These are phyloP conservation scores for Delphinella strobiligena DNA, from an alignment of 2,329 filamentous ascomycete genomes.

Conservation along the genomic window DNA sequence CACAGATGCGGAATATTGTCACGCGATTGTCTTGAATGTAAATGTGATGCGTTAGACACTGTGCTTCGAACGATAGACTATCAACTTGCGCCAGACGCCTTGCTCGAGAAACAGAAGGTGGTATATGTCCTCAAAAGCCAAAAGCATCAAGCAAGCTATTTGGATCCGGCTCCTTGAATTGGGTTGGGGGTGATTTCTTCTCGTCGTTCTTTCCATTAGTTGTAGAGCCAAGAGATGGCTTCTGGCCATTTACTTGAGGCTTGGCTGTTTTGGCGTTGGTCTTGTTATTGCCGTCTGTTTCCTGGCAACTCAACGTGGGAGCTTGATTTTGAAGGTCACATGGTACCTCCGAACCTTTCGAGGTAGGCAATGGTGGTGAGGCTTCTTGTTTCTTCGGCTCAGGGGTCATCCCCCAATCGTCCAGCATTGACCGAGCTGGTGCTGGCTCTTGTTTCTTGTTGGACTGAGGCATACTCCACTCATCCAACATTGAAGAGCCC, in stretches of 20 bases:
- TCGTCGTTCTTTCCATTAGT: conserved; percentile 13
- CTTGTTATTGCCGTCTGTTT: neutral
- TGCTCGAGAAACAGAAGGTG: too few species aligned
- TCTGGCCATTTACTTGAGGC: neutral
- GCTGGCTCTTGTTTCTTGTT: neutral
- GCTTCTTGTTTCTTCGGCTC: neutral
- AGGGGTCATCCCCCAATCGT: conserved; percentile 12
- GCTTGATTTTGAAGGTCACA: neutral
- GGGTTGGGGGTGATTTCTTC: conserved; percentile 53
- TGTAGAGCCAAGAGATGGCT: neutral
- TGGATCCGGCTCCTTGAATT: conserved; percentile 86
- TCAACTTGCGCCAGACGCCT: too few species aligned
- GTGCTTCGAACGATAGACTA: too few species aligned
- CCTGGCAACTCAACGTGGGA: neutral
- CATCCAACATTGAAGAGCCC: conserved; percentile 15
- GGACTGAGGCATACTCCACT: conserved; percentile 6
- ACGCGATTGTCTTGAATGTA: too few species aligned
- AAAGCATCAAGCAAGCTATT: conserved; percentile 84
- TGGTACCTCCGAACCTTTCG: neutral
- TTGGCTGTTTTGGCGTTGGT: neutral
- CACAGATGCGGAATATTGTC: too few species aligned
- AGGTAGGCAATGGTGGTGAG: neutral
- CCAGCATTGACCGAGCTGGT: conserved; percentile 13
- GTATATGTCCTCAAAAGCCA: conserved; percentile 60
- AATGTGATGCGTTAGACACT: too few species aligned